These are phyloP conservation scores for Anthostomella pinea DNA, from an alignment of 2,329 filamentous ascomycete genomes.

Conservation along the genomic window DNA sequence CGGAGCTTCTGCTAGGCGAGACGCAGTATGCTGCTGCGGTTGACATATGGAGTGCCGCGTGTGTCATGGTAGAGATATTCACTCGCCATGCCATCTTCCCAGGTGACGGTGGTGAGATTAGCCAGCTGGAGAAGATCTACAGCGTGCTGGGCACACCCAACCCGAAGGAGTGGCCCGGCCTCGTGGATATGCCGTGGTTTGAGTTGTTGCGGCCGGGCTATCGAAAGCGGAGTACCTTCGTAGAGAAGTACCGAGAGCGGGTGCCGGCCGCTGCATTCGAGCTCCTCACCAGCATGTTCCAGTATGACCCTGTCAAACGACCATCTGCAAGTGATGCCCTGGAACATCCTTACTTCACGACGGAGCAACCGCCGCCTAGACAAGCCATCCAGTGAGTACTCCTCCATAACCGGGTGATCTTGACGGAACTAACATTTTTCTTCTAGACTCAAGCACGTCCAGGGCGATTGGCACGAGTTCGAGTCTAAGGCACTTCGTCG, in stretches of 20 bases:
- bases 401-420: no score
- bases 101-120: conserved; percentile 92
- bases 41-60: conserved; percentile 96
- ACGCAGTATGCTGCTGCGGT: conserved; percentile 87
- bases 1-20: conserved; percentile 85
- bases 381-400: conserved; percentile 77
- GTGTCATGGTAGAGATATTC: conserved; percentile 95
- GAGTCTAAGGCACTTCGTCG: conserved; percentile 93
- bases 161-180: conserved; percentile 78
- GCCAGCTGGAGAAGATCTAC: conserved; percentile 96
- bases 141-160: conserved; percentile 86
- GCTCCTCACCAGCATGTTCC: conserved; percentile 79
- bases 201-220: conserved; percentile 80
- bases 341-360: conserved; percentile 82
- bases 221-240: conserved; percentile 71
- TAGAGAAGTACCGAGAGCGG: conserved; percentile 75
- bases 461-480: conserved; percentile 98
- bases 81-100: conserved; percentile 91
- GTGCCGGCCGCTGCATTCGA: conserved; percentile 81
- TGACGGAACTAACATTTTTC: conserved; percentile 7
- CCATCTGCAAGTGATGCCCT: conserved; percentile 83
- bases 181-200: conserved; percentile 97
- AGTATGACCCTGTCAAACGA: conserved; percentile 80
- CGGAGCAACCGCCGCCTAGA: conserved; percentile 72
- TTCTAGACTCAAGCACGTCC: conserved; percentile 67